These are phyloP conservation scores for Penicillium sp. DNA, from an alignment of 2,329 filamentous ascomycete genomes.

Conservation along the genomic window DNA sequence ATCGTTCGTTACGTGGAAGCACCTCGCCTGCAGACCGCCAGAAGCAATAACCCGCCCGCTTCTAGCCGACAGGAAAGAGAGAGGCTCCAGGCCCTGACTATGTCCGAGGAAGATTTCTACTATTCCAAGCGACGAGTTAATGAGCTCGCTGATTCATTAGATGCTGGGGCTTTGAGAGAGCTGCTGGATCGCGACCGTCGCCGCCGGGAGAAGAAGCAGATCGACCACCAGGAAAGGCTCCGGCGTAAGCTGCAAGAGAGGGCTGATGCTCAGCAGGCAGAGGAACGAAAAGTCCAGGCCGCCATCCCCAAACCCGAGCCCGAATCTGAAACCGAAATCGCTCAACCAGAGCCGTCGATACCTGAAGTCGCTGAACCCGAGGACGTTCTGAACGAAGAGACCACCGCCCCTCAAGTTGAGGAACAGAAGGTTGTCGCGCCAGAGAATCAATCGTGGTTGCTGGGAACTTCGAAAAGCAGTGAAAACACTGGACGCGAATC, in stretches of 20 bases:
- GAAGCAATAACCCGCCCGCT: conserved; percentile 48
- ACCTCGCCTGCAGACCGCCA: conserved; percentile 54
- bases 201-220: conserved; percentile 71
- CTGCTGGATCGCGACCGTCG: conserved; percentile 86
- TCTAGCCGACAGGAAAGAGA: conserved; percentile 47
- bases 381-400: background rate
- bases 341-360: background rate
- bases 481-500: conserved; percentile 25
- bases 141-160: conserved; percentile 76
- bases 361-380: conserved; percentile 1
- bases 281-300: conserved; percentile 38
- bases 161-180: conserved; percentile 78
- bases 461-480: conserved; percentile 31
- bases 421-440: conserved; percentile 3
- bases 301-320: background rate
- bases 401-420: conserved; percentile 1
- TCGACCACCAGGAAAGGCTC: conserved; percentile 64
- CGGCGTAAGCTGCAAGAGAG: conserved; percentile 47
- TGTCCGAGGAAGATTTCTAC: conserved; percentile 59
- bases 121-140: conserved; percentile 62
- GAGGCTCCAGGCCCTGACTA: conserved; percentile 53
- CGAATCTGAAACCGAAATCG: background rate
- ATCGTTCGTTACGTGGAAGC: conserved; percentile 72
- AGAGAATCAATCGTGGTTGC: conserved; percentile 34
- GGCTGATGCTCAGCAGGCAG: conserved; percentile 56